Evolutionary conservation across 2,329 filamentous ascomycete genomes (phyloP), one percentile per base, ranked within the genome.

Genomic region (Bertia moriformis): DNA sequence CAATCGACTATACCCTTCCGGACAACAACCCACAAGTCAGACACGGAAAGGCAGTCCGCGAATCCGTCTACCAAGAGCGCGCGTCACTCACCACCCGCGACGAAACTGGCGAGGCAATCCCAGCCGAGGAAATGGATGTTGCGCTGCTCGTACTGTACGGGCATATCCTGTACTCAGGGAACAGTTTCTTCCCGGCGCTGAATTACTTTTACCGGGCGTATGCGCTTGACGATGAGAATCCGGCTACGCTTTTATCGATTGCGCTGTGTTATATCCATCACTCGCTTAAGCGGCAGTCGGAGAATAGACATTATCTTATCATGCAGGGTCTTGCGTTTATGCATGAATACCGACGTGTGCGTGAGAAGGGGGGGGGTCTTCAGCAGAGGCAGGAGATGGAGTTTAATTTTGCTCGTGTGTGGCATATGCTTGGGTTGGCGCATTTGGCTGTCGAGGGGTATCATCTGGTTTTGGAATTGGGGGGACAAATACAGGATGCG

Each of bases 231-330:
- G 67, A 71, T 2, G 55, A 68, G 4, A 73, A 77, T 44, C 61
- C 70, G 0, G 57, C 64, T 2, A 58, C 77, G 39, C 66, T 73
- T 41, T 61, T 80, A 4, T 67, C 62, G 38, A 70, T 80, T 38
- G 71, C 63, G 1, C 58, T 70, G 15, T 64, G 64, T 39, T 79
- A 74, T 51, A 62, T 79, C 40, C 68, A 77, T 44, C 66, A 73
- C 46, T 65, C 70, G 2, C 62, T 78, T 54, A 78, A 78, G 48
- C 66, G 73, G 1, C 67, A 74, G 42, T 66, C 65, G 1, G 70
- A 75, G 20, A 78, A 79, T 46, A 57, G 75, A 4, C 74, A 79
- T 45, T 74, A 66, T 44, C 67, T 72, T 30, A 67, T 78, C 41
- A 66, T 71, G 51, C 72, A 78, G 48, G 75, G 73, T 0, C 53